Evolutionary conservation across 495 filamentous ascomycete genomes (phyloP), one percentile per base, ranked within the genome.

Genomic region (Xylaria palmicola): DNA sequence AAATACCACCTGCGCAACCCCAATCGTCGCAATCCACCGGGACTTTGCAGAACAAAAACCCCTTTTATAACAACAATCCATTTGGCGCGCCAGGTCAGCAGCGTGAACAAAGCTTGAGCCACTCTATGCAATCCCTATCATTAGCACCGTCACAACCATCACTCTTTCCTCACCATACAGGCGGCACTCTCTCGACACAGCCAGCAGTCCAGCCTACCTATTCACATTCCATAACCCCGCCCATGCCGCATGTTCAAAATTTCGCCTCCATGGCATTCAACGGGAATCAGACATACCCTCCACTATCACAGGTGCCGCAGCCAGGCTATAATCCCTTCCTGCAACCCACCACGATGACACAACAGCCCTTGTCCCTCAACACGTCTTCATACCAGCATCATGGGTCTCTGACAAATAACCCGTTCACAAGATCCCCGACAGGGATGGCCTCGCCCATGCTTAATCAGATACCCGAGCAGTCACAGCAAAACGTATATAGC

Each of bases 131-230:
- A 71, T 84, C 83, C 59, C 77, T 93, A 67, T 83, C 87, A n/a
- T 74, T 93, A 17, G 82, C 86, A 15, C 67, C 75, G 15, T 78
- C 84, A 1, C 83, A 83, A 63, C 86, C 86, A 63, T 85, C 88
- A 15, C 78, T 96, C 30, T 94, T 93, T 68, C 91, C 91, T 0
- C 85, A 96, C 73, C 87, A 88, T 22, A 95, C 91, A 6, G 93
- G 92, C 8, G 91, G 91, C 32, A 81, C 89, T 65, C 82, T 85
- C 19, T 78, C 75, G 37, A 79, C 82, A 30, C 85, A 85, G 41
- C 77, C 78, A 24, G 70, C 76, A 71, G 72, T 58, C 22, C 81
- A 84, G 59, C 47, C 77, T 7, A 41, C 67, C 47, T 75, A 75
- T 62, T 82, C 77, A 65, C 85, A 83, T 59, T 76, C 84, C 43